Evolutionary conservation across 768 basidiomycete species (phyloP).

Genomic region (Strobilomyces echinocephalus): DNA sequence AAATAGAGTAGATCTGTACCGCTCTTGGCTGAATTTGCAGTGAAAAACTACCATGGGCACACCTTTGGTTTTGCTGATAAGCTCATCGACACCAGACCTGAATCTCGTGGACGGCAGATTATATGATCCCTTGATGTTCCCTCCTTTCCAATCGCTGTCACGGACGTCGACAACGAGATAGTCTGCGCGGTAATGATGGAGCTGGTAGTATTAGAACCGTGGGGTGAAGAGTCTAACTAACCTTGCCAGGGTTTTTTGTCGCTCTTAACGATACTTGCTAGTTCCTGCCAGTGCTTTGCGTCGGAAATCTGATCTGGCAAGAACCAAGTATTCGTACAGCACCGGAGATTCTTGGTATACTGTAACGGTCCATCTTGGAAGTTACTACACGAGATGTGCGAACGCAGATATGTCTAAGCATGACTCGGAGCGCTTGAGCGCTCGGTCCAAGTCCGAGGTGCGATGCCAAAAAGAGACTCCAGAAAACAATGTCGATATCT

Average conservation of each 20-base stretch:
- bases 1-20: constrained; percentile 41
- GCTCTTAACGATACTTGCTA: constrained; percentile 65
- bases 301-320: constrained; percentile 9
- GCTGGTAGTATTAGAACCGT: not conserved
- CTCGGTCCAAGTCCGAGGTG: not conserved
- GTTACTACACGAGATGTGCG: constrained; percentile 2
- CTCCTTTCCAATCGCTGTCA: constrained; percentile 76
- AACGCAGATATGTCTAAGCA: constrained; percentile 6
- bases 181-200: constrained; percentile 33
- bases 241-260: constrained; percentile 49
- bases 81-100: constrained; percentile 47
- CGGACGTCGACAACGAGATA: constrained; percentile 80
- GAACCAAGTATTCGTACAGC: constrained; percentile 14
- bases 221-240: not conserved
- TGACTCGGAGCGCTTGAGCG: not conserved
- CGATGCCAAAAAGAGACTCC: not conserved
- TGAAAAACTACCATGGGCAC: constrained; percentile 71
- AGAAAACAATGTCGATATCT: constrained; percentile 4
- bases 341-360: constrained; percentile 18
- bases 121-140: constrained; percentile 65
- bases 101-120: constrained; percentile 64
- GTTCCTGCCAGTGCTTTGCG: constrained; percentile 45
- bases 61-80: constrained; percentile 57
- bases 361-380: constrained; percentile 13
- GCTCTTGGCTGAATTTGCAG: constrained; percentile 69